Evolutionary conservation across 805 yeast genomes (phyloP).

Genomic region (Pichia ethanolica): DNA sequence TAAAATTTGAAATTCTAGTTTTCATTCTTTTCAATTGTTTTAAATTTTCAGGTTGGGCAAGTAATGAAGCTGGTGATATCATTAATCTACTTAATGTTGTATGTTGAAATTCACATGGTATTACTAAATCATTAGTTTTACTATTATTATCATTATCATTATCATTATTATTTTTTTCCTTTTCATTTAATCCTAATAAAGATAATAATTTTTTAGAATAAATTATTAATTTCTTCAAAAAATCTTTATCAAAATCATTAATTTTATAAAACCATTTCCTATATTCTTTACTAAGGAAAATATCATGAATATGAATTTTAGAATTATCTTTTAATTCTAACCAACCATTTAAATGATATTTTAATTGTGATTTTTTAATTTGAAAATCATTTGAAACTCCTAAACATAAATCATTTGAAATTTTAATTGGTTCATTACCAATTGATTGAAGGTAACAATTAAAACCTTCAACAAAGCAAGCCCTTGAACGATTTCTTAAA

Average conservation of each 20-base stretch:
- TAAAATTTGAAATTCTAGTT: neutral
- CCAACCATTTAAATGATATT: slow-evolving; percentile 12
- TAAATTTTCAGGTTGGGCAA: slow-evolving; percentile 5
- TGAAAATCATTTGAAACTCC: slow-evolving; percentile 8
- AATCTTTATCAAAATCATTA: neutral
- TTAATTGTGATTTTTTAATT: neutral
- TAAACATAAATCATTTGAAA: slow-evolving; percentile 8
- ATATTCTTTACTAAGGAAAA: slow-evolving; percentile 15
- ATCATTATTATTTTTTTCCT: neutral
- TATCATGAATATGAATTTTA: slow-evolving; percentile 27
- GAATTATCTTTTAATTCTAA: slow-evolving; percentile 10
- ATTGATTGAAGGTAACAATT: slow-evolving; percentile 49
- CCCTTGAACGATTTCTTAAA: slow-evolving; percentile 52
- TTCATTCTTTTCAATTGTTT: slow-evolving; percentile 5
- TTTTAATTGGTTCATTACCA: slow-evolving; percentile 9
- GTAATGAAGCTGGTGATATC: slow-evolving; percentile 5
- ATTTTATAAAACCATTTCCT: slow-evolving; percentile 9
- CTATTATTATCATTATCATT: neutral
- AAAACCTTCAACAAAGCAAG: slow-evolving; percentile 54
- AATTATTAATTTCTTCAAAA: neutral
- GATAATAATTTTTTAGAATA: slow-evolving; percentile 1
- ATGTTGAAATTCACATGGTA: slow-evolving; percentile 1
- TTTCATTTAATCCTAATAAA: neutral
- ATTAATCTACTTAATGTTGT: slow-evolving; percentile 1
- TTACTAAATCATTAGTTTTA: neutral